These are phyloP conservation scores for Talaromyces verruculosus DNA, from an alignment of 2,329 filamentous ascomycete species.

Conservation along the genomic window DNA sequence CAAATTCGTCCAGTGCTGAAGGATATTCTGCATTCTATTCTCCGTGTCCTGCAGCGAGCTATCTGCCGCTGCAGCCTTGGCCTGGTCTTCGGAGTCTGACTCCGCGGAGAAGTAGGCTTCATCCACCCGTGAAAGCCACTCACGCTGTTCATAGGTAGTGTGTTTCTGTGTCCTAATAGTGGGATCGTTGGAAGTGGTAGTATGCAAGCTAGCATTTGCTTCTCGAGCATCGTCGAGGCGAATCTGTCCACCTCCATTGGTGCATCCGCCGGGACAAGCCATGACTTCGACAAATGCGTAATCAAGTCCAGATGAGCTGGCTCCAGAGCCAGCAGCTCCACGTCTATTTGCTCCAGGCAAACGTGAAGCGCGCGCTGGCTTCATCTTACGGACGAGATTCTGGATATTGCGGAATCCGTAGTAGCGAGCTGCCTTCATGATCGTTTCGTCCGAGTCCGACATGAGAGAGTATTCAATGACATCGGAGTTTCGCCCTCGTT, in stretches of 20 bases:
- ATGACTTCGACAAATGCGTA: slow-evolving; percentile 98
- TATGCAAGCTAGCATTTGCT: slow-evolving; percentile 23
- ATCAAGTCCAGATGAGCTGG: slow-evolving; percentile 52
- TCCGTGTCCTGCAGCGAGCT: slow-evolving; percentile 31
- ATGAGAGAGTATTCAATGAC: slow-evolving; percentile 80
- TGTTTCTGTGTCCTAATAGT: slow-evolving; percentile 51
- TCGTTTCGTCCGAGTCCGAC: slow-evolving; percentile 54
- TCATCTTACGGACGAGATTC: slow-evolving; percentile 89
- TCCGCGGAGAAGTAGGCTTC: slow-evolving; percentile 86
- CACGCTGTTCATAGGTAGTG: slow-evolving; percentile 77
- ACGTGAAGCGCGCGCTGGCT: slow-evolving; percentile 73
- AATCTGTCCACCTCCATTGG: slow-evolving; percentile 94
- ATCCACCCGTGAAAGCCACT: slow-evolving; percentile 78
- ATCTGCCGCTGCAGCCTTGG: slow-evolving; percentile 30
- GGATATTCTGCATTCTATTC: slow-evolving; percentile 58
- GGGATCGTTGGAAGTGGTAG: slow-evolving; percentile 27
- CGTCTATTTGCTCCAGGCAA: slow-evolving; percentile 63
- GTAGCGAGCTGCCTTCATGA: slow-evolving; percentile 83
- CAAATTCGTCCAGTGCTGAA: slow-evolving; percentile 72
- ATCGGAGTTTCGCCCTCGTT: slow-evolving; percentile 82
- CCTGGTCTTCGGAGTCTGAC: slow-evolving; percentile 50
- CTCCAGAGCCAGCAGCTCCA: slow-evolving; percentile 34
- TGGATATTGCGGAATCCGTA: slow-evolving; percentile 99
- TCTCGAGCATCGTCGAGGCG: slow-evolving; percentile 74
- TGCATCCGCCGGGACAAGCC: slow-evolving; percentile 98